Evolutionary conservation across 1,139 yeast species (phyloP).

Genomic region (Nakaseomyces glabratus): DNA sequence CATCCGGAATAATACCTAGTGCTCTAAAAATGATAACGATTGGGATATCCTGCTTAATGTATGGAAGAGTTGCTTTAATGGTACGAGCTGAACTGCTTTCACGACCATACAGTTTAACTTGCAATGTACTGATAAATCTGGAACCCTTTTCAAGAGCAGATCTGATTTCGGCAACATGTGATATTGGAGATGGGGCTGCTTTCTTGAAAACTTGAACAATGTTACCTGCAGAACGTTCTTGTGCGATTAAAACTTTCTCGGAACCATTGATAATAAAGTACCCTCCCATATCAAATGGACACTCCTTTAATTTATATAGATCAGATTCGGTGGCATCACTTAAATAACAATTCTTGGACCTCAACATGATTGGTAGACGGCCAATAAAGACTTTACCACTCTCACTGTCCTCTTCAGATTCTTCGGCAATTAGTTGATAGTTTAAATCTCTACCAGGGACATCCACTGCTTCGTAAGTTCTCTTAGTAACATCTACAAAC

Average conservation of each 20-base stretch:
- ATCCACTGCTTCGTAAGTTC: conserved; percentile 78
- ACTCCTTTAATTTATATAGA: conserved; percentile 88
- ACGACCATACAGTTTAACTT: conserved; percentile 83
- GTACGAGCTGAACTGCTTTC: conserved; percentile 72
- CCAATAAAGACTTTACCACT: conserved; percentile 85
- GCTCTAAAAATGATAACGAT: conserved; percentile 96
- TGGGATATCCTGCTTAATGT: conserved; percentile 92
- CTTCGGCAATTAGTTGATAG: conserved; percentile 49
- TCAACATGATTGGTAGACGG: conserved; percentile 94
- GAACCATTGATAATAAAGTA: conserved; percentile 97
- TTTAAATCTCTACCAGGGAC: conserved; percentile 59
- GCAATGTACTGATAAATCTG: conserved; percentile 86
- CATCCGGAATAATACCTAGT: conserved; percentile 96
- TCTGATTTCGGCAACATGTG: conserved; percentile 94
- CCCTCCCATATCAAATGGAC: conserved; percentile 99
- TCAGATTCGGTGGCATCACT: conserved; percentile 91
- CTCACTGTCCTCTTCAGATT: conserved; percentile 45
- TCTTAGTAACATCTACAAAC: conserved; percentile 91
- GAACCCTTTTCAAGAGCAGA: conserved; percentile 97
- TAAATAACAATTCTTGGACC: conserved; percentile 92
- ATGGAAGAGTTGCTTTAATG: conserved; percentile 91
- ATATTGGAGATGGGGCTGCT: conserved; percentile 94
- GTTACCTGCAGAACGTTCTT: conserved; percentile 96
- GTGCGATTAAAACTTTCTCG: conserved; percentile 95
- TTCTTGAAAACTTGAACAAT: conserved; percentile 97